phyloP scores from a whole-genome alignment of 2,329 filamentous ascomycete species.

The Sordariomycetes sp. region DNA sequence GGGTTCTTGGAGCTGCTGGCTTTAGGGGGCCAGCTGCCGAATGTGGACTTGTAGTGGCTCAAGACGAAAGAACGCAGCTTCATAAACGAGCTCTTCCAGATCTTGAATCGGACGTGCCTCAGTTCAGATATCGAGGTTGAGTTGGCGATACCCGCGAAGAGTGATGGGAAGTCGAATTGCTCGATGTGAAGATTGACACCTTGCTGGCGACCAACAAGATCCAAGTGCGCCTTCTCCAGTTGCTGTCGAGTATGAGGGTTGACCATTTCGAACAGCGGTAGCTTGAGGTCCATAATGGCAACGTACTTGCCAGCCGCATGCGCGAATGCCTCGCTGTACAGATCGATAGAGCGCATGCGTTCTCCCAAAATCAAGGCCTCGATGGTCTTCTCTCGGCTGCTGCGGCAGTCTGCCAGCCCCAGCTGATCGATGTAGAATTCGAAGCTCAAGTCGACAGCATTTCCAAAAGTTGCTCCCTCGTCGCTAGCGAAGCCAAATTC shows the following conservation, averaged over 20 bases:
- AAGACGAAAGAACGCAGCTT: slow-evolving; percentile 67
- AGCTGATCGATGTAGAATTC: slow-evolving; percentile 70
- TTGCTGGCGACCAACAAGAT: slow-evolving; percentile 64
- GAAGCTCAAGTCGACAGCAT: slow-evolving; percentile 55
- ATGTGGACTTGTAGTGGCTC: slow-evolving; percentile 51
- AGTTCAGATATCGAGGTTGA: slow-evolving; percentile 72
- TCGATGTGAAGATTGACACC: slow-evolving; percentile 66
- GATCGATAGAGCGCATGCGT: slow-evolving; percentile 66
- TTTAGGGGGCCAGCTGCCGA: slow-evolving; percentile 79
- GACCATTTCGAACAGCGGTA: slow-evolving; percentile 61
- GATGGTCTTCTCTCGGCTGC: slow-evolving; percentile 79
- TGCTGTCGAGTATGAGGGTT: slow-evolving; percentile 64
- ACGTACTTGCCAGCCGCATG: slow-evolving; percentile 85
- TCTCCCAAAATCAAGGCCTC: slow-evolving; percentile 87
- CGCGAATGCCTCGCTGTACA: slow-evolving; percentile 88
- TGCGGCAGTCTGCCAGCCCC: slow-evolving; percentile 67
- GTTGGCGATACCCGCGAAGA: slow-evolving; percentile 82
- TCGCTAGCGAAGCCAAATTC: slow-evolving; percentile 47
- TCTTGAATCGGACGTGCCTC: slow-evolving; percentile 71
- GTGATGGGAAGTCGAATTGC: slow-evolving; percentile 81
- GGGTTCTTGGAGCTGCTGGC: slow-evolving; percentile 86
- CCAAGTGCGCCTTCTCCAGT: slow-evolving; percentile 74
- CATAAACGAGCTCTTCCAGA: slow-evolving; percentile 68
- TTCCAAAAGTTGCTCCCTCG: slow-evolving; percentile 51
- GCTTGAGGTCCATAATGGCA: slow-evolving; percentile 56